Evolutionary conservation across 78 protist species (phyloP).

Genomic region (Carpediemonas membranifera): DNA sequence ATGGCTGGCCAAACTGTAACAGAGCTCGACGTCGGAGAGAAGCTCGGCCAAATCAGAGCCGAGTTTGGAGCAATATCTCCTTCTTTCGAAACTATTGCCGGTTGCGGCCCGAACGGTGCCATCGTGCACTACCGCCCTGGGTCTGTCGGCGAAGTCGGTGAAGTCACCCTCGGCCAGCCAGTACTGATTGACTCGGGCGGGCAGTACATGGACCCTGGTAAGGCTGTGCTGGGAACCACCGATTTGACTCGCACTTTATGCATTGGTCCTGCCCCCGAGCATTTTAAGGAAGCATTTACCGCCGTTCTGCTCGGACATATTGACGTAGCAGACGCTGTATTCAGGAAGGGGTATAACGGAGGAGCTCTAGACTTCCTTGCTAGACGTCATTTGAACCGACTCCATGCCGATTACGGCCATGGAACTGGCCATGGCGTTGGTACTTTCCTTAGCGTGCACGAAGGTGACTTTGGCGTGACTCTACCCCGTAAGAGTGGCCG

Average conservation of each 20-base stretch:
- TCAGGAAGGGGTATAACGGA: too few species aligned
- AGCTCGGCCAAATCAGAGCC: constrained; percentile 13
- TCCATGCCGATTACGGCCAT: constrained; percentile 47
- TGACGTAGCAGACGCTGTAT: constrained; percentile 31
- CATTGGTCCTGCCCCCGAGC: neutral
- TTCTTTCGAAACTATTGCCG: constrained; percentile 62
- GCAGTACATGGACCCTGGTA: constrained; percentile 67
- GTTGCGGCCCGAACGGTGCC: constrained; percentile 64
- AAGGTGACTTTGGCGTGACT: constrained; percentile 40
- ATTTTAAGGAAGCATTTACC: constrained; percentile 46
- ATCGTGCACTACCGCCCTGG: constrained; percentile 72
- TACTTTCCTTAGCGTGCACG: constrained; percentile 76
- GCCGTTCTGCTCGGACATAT: constrained; percentile 56
- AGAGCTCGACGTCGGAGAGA: constrained; percentile 5
- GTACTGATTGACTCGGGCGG: constrained; percentile 74
- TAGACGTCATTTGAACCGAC: too few species aligned
- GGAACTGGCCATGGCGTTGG: constrained; percentile 97
- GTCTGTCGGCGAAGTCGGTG: too few species aligned
- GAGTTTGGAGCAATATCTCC: neutral
- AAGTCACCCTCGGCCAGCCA: too few species aligned
- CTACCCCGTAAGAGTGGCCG: too few species aligned
- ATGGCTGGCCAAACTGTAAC: neutral
- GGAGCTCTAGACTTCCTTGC: too few species aligned
- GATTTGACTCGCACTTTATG: constrained; percentile 80
- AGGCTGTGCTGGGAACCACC: constrained; percentile 90